Evolutionary conservation across 192 early-diverging fungal species (phyloP).

Genomic region (Geranomyces variabilis): DNA sequence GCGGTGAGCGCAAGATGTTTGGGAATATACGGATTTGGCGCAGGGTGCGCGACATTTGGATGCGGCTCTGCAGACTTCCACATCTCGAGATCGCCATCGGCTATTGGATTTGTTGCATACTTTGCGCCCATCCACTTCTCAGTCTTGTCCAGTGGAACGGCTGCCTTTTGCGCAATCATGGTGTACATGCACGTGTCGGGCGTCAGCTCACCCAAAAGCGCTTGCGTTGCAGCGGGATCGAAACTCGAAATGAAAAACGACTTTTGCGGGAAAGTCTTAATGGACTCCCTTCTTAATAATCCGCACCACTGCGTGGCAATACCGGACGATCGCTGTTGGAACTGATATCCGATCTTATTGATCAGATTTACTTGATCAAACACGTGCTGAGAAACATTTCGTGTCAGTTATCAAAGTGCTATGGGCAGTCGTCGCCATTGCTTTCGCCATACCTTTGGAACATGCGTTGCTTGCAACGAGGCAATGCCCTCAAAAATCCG

Average conservation of each 20-base stretch:
- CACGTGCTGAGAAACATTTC: slow-evolving; percentile 22
- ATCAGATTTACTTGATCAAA: slow-evolving; percentile 43
- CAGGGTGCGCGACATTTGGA: slow-evolving; percentile 23
- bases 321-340: slow-evolving; percentile 36
- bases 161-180: slow-evolving; percentile 28
- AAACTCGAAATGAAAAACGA: slow-evolving; percentile 36
- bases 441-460: slow-evolving; percentile 21
- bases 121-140: slow-evolving; percentile 52
- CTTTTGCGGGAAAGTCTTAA: slow-evolving; percentile 40
- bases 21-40: slow-evolving; percentile 42
- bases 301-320: slow-evolving; percentile 31
- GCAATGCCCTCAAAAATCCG: slow-evolving; percentile 28
- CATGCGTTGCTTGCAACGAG: slow-evolving; percentile 6
- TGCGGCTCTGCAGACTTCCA: not conserved
- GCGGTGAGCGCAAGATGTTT: slow-evolving; percentile 26
- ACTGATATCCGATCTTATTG: slow-evolving; percentile 40
- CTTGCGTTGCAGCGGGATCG: slow-evolving; percentile 8
- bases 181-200: slow-evolving; percentile 28
- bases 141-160: slow-evolving; percentile 14
- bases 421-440: not conserved
- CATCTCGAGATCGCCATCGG: not conserved
- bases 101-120: slow-evolving; percentile 28
- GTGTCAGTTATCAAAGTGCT: not conserved
- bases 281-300: slow-evolving; percentile 37
- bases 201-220: slow-evolving; percentile 22